Percentiles rank a stretch among this genome's conserved stretches.
Evolutionary conservation across 1,139 yeast genomes (phyloP).

Genomic region (Scheffersomyces titani): DNA sequence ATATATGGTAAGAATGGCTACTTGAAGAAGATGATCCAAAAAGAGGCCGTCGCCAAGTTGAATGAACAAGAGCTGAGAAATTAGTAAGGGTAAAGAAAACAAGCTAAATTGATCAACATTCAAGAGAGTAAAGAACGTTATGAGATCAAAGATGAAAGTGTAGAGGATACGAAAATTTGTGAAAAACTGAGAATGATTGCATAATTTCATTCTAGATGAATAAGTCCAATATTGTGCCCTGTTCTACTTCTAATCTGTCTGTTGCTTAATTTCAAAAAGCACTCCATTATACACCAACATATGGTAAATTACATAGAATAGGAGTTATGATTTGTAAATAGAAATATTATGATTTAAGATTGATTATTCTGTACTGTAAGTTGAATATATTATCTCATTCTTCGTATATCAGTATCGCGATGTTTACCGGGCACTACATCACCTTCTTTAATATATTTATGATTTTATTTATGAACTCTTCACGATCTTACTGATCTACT

Average conservation of each 20-base stretch:
- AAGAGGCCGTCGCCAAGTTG: constrained; percentile 18
- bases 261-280: background rate
- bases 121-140: background rate
- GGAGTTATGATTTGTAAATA: background rate
- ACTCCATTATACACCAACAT: background rate
- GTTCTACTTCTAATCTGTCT: background rate
- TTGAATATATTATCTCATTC: no score
- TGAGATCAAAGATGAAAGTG: background rate
- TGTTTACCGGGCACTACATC: no score
- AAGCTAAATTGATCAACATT: no score
- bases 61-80: constrained; percentile 7
- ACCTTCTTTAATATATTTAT: no score
- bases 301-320: background rate
- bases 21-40: constrained; percentile 64
- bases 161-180: background rate
- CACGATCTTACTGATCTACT: background rate
- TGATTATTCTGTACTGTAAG: background rate
- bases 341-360: background rate
- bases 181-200: no score
- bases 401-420: no score
- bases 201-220: no score
- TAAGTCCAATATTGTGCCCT: no score
- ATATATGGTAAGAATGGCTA: constrained; percentile 77
- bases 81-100: no score
- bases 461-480: no score